Evolutionary conservation across 1,284 basidiomycete species (phyloP), one percentile per base, ranked within the genome.

Genomic region (Apiotrichum domesticum): DNA sequence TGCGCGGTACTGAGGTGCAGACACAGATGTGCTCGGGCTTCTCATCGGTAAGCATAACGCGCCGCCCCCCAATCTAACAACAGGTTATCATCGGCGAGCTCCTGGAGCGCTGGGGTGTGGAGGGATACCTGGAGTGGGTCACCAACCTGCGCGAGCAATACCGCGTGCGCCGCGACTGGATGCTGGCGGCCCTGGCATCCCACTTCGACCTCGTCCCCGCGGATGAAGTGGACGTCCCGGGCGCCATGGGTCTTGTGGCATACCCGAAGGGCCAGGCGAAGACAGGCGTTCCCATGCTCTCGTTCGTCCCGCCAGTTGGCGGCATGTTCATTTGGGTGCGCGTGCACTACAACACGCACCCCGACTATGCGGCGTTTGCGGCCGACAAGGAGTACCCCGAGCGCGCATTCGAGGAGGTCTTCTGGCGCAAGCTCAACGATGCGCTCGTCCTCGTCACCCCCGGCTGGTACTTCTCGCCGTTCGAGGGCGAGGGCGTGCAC

Each of bases 41-140:
- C 61, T 79, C 81, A 45, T 43, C 48, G 15, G 80, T 57, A 32
- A 44, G 59, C 50, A 14, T 3, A 4, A 49, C n/a, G 37, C 37
- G 37, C 13, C 6, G 3, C 32, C 42, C 11, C n/a, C 15, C 44
- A 32, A 6, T 21, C 21, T 21, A 21, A 21, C 21, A 21, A 13
- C 44, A 64, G 63, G 51, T 83, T 3, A 66, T 89, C 35, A 75
- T 89, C 8, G 78, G 83, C 6, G 78, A 83, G 57, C 76, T 87
- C 3, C 69, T 90, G 29, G 79, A 81, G 46, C 69, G 74, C 45
- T 90, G 87, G 87, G 80, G 83, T 29, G 57, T 76, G 21, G 78
- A 83, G 6, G 87, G 87, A 0, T 89, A 85, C 68, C 72, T 87
- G 43, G 80, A 85, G 46, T 90, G 88, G 88, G 75, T 87, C 43